Evolutionary conservation across 495 filamentous ascomycete genomes (phyloP).

Genomic region (Terfezia boudieri): DNA sequence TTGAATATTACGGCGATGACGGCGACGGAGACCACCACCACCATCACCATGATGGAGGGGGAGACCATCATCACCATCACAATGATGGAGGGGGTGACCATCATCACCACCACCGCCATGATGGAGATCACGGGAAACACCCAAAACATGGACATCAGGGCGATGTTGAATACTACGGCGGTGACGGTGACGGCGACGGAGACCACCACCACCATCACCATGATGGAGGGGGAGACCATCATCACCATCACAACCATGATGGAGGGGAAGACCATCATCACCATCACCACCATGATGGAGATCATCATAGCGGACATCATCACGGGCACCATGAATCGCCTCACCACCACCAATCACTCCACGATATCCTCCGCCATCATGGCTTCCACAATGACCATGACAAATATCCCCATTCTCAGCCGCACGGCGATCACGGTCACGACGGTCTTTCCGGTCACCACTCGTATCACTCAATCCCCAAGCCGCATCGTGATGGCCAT

Average conservation of each 20-base stretch:
- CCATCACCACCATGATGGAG: not conserved
- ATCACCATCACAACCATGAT: too few species aligned
- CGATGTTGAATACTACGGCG: too few species aligned
- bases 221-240: not conserved
- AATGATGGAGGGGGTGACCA: too few species aligned
- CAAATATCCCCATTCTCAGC: constrained; percentile 20
- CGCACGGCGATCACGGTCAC: constrained; percentile 21
- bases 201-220: constrained; percentile 7
- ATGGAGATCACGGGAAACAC: constrained; percentile 6
- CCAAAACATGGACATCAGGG: not conserved
- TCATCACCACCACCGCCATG: constrained; percentile 9
- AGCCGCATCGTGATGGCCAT: constrained; percentile 9
- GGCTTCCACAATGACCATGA: constrained; percentile 14
- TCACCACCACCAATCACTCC: not conserved
- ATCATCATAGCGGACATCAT: constrained; percentile 6
- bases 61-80: not conserved
- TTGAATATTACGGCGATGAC: too few species aligned
- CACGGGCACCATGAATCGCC: constrained; percentile 5
- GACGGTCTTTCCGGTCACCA: constrained; percentile 22
- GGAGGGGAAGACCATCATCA: not conserved
- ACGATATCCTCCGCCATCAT: constrained; percentile 7
- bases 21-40: too few species aligned
- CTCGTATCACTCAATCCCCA: constrained; percentile 5
- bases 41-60: too few species aligned
- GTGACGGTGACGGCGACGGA: too few species aligned